These are phyloP conservation scores for Pinus taeda DNA, from an alignment of 75 land plant genomes.

Conservation along the genomic window DNA sequence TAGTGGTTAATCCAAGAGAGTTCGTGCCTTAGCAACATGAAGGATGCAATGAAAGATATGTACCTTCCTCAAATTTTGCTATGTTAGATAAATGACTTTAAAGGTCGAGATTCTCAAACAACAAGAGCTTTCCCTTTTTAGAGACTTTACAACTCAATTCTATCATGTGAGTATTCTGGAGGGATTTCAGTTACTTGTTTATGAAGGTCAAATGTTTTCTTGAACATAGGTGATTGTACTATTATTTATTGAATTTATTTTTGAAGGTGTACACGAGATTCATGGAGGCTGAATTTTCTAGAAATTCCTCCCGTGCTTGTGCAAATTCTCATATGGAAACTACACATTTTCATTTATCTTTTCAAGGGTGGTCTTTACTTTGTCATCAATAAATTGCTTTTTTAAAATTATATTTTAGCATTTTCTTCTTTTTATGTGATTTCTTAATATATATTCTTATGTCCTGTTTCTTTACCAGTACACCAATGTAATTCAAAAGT, in stretches of 20 bases:
- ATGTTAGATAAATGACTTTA: slow-evolving; percentile 81
- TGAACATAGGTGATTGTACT: not conserved
- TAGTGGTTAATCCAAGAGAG: no score
- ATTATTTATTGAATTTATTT: not conserved
- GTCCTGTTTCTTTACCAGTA: not conserved
- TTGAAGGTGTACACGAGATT: not conserved
- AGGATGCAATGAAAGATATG: slow-evolving; percentile 20
- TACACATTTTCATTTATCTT: not conserved
- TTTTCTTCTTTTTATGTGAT: not conserved
- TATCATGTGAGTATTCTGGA: slow-evolving; percentile 47
- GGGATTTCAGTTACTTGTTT: not conserved
- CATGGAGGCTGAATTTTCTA: not conserved
- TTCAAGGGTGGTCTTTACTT: not conserved
- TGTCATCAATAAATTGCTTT: not conserved
- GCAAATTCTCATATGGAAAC: not conserved
- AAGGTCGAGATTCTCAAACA: slow-evolving; percentile 71
- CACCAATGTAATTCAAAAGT: not conserved
- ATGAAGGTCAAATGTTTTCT: not conserved
- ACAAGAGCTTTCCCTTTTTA: slow-evolving; percentile 61
- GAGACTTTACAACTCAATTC: slow-evolving; percentile 62
- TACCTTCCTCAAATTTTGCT: slow-evolving; percentile 72
- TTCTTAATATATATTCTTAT: not conserved
- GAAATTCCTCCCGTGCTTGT: not conserved
- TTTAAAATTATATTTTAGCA: not conserved
- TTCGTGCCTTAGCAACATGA: no score